Evolutionary conservation across 768 basidiomycete genomes (phyloP), one percentile per base, ranked within the genome.

Genomic region (Boletus pseudo-olivaceus): DNA sequence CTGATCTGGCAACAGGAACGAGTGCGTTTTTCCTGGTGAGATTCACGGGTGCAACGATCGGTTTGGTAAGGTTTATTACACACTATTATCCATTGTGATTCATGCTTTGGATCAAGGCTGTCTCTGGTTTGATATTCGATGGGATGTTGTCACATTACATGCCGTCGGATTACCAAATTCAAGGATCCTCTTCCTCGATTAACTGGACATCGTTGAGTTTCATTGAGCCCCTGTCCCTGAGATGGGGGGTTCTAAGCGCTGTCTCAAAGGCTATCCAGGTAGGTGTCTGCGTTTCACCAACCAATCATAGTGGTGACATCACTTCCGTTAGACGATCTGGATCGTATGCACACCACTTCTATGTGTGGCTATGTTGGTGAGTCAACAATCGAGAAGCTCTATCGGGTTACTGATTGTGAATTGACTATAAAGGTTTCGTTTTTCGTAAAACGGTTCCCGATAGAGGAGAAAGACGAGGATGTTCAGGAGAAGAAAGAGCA

Each of bases 11-110:
- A 4, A 79, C 83, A 20, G 87, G 88, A 30, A 93, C 91, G 10
- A 87, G 89, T 64, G 90, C 89, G 11, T 93, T 93, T 69, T 93
- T 93, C 72, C 77, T 93, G 51, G 88, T 91, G 42, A 80, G 90
- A 41, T 93, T 93, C 72, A 92, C 90, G 35, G 90, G 90, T 9
- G 88, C 90, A 32, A 91, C 90, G 3, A 76, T 87, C 37, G 90
- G 90, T 56, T 70, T 93, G 73, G 90, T 90, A 68, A 61, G 85
- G 67, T 57, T 59, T 55, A 17, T 29, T 38, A 3, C 34, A 41
- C 33, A 7, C 19, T 23, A n/a, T 43, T 55, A 37, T 46, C 40
- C 29, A 38, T 49, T 38, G 32, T 53, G 43, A 51, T 52, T 62
- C 50, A 62, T 38, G 58, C 63, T 65, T 44, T 56, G 51, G 26